Percentiles rank a stretch among this genome's conserved stretches.
Evolutionary conservation across 305 asterid genomes (phyloP).

Genomic region (Plantago coronopus): DNA sequence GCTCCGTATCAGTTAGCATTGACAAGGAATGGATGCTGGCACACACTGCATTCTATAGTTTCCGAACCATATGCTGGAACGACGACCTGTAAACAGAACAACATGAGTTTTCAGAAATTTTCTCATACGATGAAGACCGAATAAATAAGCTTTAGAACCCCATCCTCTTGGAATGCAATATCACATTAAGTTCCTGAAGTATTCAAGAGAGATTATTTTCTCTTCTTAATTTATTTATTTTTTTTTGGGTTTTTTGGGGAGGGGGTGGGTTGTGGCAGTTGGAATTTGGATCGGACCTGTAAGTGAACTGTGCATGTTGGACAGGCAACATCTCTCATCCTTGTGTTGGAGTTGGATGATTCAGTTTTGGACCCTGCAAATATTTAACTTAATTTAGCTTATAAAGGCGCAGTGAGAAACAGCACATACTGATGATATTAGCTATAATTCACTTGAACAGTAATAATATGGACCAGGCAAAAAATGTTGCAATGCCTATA

Average conservation of each 20-base stretch:
- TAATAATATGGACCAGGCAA: constrained; percentile 6
- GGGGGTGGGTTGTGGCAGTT: neutral
- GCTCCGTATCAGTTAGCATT: constrained; percentile 42
- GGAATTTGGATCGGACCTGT: constrained; percentile 44
- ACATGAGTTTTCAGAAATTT: constrained; percentile 3
- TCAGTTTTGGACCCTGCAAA: constrained; percentile 42
- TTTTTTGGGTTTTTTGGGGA: too few relatives aligned
- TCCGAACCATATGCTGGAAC: constrained; percentile 82
- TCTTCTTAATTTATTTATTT: too few relatives aligned
- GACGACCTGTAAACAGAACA: constrained; percentile 45
- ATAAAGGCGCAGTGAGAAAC: too few relatives aligned
- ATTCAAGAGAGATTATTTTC: too few relatives aligned
- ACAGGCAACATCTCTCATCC: constrained; percentile 80
- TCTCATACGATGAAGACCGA: neutral
- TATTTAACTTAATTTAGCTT: constrained; percentile 13
- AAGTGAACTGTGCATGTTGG: constrained; percentile 88
- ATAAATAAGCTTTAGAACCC: too few relatives aligned
- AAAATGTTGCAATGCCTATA: constrained; percentile 10
- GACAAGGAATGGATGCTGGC: constrained; percentile 90
- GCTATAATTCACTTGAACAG: neutral
- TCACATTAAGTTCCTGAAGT: too few relatives aligned
- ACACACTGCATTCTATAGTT: constrained; percentile 84
- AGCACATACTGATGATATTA: too few relatives aligned
- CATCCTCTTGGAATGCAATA: too few relatives aligned
- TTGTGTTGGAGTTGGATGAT: constrained; percentile 36